A percentile compares a stretch with the other conserved stretches of the same genome.
Conservation (phyloP, 371 early-diverging fungal genomes). For the Lichtheimia ornata region DNA sequence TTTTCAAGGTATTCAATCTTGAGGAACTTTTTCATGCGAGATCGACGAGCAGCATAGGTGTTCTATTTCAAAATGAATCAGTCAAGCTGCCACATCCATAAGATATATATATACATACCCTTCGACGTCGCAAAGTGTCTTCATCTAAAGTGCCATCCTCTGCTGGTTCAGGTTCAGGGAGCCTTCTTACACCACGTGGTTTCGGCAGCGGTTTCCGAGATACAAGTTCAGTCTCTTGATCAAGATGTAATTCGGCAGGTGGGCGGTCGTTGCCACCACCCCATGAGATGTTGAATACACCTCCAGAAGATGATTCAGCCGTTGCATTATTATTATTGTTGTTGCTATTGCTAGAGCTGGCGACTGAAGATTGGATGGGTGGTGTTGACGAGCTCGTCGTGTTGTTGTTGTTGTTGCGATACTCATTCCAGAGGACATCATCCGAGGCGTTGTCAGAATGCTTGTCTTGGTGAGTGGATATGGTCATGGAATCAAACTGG, state of each 20-base stretch:
- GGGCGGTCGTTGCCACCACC: constrained; percentile 51
- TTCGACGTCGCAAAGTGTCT: constrained; percentile 41
- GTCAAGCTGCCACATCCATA: neutral
- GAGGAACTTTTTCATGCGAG: constrained; percentile 82
- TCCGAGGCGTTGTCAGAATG: neutral
- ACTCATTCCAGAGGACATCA: neutral
- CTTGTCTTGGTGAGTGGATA: neutral
- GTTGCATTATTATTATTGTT: neutral
- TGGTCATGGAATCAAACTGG: neutral
- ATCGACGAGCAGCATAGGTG: constrained; percentile 92
- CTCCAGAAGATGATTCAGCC: neutral
- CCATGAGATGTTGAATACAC: constrained; percentile 51
- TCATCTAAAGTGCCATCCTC: constrained; percentile 50
- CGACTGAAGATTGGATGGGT: neutral
- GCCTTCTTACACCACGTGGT: constrained; percentile 44
- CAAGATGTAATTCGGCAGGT: constrained; percentile 35
- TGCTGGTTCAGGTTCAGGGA: constrained; percentile 49
- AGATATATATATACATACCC: constrained; percentile 21
- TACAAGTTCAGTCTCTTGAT: constrained; percentile 7
- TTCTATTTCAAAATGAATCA: constrained; percentile 54
- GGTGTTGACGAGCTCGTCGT: neutral
- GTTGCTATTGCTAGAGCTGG: neutral
- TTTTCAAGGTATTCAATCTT: constrained; percentile 82
- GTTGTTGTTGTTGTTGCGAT: neutral
- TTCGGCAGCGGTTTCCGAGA: constrained; percentile 41